Evolutionary conservation across 306 rosid species (phyloP).

Genomic region (Castanea sativa): DNA sequence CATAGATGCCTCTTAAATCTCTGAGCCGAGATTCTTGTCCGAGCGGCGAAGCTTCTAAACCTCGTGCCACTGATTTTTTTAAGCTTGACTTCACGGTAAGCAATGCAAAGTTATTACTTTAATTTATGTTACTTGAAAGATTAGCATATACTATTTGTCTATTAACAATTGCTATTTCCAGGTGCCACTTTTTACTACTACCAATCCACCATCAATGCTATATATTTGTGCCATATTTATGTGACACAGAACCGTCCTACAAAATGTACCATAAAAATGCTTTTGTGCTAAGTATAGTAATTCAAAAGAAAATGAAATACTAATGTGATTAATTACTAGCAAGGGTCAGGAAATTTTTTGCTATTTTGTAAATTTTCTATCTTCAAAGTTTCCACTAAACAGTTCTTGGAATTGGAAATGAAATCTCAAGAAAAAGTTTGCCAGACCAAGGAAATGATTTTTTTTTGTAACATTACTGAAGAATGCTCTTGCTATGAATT

Average conservation of each 20-base stretch:
- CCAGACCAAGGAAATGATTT: too few relatives aligned
- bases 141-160: not conserved
- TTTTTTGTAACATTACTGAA: too few relatives aligned
- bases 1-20: slow-evolving; percentile 33
- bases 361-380: not conserved
- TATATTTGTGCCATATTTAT: too few relatives aligned
- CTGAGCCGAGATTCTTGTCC: slow-evolving; percentile 28
- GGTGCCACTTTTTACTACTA: not conserved
- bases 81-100: slow-evolving; percentile 7
- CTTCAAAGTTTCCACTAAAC: not conserved
- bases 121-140: not conserved
- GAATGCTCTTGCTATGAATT: too few relatives aligned
- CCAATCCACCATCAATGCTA: too few relatives aligned
- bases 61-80: slow-evolving; percentile 14
- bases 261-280: too few relatives aligned
- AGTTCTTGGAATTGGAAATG: not conserved
- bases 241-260: too few relatives aligned
- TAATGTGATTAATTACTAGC: too few relatives aligned
- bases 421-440: not conserved
- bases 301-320: too few relatives aligned
- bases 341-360: too few relatives aligned
- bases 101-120: not conserved
- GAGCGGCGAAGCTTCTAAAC: slow-evolving; percentile 67
- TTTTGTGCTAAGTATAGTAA: too few relatives aligned
- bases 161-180: not conserved